A percentile compares a stretch with the other conserved stretches of the same genome.
phyloP scores from a whole-genome alignment of 179 eudicot genomes.

The Monotropa hypopitys region DNA sequence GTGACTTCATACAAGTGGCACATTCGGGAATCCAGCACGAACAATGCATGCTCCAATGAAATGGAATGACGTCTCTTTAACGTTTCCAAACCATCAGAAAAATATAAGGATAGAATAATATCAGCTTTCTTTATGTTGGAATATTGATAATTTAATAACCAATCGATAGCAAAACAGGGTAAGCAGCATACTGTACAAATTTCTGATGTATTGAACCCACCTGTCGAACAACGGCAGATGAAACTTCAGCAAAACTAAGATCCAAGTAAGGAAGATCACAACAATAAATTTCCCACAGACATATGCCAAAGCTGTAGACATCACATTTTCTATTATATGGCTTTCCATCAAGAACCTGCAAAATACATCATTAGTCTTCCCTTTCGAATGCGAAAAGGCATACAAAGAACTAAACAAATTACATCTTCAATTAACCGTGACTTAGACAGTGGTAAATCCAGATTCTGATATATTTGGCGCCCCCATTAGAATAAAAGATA shows the following conservation, averaged over 20 bases:
- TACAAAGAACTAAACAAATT: background rate
- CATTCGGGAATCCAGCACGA: background rate
- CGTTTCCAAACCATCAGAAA: background rate
- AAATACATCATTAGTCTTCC: background rate
- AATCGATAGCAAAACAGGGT: background rate
- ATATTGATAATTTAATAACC: background rate
- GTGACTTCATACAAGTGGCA: background rate
- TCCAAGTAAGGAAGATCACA: conserved; percentile 60
- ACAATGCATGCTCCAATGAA: background rate
- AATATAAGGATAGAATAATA: background rate
- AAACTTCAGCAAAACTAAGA: conserved; percentile 57
- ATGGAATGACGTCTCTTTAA: background rate
- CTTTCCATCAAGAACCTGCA: conserved; percentile 73
- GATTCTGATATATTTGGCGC: background rate
- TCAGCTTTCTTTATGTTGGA: background rate
- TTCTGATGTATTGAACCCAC: conserved; percentile 9
- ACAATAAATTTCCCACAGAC: conserved; percentile 77
- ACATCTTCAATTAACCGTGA: background rate
- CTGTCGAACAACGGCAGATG: conserved; percentile 61
- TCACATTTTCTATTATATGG: conserved; percentile 69
- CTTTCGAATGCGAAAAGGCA: background rate
- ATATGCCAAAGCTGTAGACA: conserved; percentile 69
- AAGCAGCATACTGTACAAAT: background rate
- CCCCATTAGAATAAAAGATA: background rate
- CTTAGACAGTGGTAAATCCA: background rate